phyloP scores from a whole-genome alignment of 768 basidiomycete species.

The Mrakia hoshinonis region DNA sequence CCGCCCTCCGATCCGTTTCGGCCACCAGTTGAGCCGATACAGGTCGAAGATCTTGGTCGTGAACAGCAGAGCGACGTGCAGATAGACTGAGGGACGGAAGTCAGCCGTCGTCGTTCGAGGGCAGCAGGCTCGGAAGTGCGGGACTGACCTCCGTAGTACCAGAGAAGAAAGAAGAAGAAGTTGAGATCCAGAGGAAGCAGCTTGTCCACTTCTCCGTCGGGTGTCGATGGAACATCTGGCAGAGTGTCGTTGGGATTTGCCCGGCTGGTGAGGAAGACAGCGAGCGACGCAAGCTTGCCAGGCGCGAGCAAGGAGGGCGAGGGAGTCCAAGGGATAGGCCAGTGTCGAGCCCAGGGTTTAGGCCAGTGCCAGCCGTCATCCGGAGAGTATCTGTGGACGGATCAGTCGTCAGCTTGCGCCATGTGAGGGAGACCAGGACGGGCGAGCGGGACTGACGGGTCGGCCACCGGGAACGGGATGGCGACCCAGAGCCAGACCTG shows the following conservation, averaged over 20 bases:
- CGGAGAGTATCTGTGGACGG: slow-evolving; percentile 8
- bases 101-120: neutral
- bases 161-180: slow-evolving; percentile 44
- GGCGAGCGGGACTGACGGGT: slow-evolving; percentile 37
- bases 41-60: slow-evolving; percentile 45
- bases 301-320: neutral
- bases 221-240: neutral
- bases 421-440: neutral
- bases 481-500: slow-evolving; percentile 45
- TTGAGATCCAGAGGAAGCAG: slow-evolving; percentile 42
- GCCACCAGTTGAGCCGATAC: slow-evolving; percentile 37
- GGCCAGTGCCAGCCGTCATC: slow-evolving; percentile 20
- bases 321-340: slow-evolving; percentile 14
- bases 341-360: slow-evolving; percentile 17
- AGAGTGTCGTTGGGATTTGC: neutral
- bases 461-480: slow-evolving; percentile 43
- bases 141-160: slow-evolving; percentile 7
- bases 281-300: neutral
- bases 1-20: slow-evolving; percentile 40
- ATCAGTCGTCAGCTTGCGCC: too few relatives aligned
- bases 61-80: slow-evolving; percentile 45
- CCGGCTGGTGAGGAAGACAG: neutral
- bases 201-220: neutral
- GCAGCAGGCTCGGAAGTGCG: neutral
- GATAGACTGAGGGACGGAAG: slow-evolving; percentile 35